phyloP scores from a whole-genome alignment of 2,329 filamentous ascomycete species.

The Gaeumannomyces tritici region DNA sequence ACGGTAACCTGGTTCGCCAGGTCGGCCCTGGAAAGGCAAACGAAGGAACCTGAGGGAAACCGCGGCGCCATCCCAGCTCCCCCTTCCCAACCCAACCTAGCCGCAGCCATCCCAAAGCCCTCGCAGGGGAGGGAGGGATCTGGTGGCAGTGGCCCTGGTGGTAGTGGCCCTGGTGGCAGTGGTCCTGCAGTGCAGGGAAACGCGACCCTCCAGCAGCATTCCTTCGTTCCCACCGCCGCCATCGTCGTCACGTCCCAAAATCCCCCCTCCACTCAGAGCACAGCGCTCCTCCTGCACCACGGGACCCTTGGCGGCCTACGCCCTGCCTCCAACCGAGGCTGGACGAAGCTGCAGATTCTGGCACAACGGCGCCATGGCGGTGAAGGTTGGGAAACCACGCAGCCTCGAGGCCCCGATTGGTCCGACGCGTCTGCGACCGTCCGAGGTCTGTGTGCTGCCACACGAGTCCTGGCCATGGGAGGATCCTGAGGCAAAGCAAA shows the following conservation, averaged over 20 bases:
- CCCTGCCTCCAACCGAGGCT: background rate
- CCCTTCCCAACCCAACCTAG: background rate
- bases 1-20: no score
- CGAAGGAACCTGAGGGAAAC: background rate
- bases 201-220: background rate
- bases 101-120: background rate
- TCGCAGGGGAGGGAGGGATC: background rate
- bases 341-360: background rate
- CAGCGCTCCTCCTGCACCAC: no score
- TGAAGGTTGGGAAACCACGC: background rate
- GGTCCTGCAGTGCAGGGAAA: no score
- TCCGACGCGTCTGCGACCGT: background rate
- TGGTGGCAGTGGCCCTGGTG: no score
- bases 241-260: background rate
- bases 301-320: background rate
- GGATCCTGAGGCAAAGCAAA: background rate
- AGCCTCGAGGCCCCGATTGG: background rate
- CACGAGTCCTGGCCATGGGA: background rate
- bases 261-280: background rate
- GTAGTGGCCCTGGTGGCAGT: no score
- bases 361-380: background rate
- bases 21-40: no score
- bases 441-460: background rate
- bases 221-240: background rate
- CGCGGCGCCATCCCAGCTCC: background rate